Percentiles rank a stretch among this genome's conserved stretches.
These are phyloP conservation scores for Noccaea caerulescens DNA, from an alignment of 345 rosid genomes.

Conservation along the genomic window DNA sequence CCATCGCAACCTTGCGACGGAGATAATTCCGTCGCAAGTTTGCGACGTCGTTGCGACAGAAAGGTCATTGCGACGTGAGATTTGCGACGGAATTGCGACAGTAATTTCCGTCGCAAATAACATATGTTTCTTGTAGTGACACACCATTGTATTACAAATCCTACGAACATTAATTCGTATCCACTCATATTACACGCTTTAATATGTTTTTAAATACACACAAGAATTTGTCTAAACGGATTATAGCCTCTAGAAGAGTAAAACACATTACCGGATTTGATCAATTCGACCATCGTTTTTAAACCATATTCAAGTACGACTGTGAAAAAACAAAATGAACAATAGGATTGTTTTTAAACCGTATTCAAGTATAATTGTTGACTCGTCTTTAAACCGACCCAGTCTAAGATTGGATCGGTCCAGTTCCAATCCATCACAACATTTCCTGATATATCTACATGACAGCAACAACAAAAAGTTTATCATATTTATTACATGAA, in stretches of 20 bases:
- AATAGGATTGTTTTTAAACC: background rate
- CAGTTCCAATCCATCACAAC: background rate
- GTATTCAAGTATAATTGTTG: background rate
- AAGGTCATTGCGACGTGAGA: too few relatives aligned
- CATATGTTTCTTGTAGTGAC: too few relatives aligned
- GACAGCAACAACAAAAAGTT: background rate
- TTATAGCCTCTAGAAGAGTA: background rate
- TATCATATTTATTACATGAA: background rate
- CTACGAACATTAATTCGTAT: background rate
- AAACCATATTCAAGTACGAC: too few relatives aligned
- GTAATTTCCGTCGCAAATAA: too few relatives aligned
- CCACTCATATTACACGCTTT: background rate
- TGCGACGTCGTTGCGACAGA: too few relatives aligned
- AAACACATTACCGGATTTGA: background rate
- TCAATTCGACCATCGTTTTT: background rate
- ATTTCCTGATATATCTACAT: background rate
- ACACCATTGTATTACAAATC: background rate
- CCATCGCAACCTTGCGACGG: too few relatives aligned
- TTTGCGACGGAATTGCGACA: too few relatives aligned
- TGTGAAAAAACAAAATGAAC: background rate
- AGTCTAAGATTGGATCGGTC: background rate
- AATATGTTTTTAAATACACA: background rate
- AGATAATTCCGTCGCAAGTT: too few relatives aligned
- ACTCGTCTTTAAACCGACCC: background rate
- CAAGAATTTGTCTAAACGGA: constrained; percentile 1